phyloP scores from a whole-genome alignment of 1,284 basidiomycete species.

The Cryptococcus sp. region DNA sequence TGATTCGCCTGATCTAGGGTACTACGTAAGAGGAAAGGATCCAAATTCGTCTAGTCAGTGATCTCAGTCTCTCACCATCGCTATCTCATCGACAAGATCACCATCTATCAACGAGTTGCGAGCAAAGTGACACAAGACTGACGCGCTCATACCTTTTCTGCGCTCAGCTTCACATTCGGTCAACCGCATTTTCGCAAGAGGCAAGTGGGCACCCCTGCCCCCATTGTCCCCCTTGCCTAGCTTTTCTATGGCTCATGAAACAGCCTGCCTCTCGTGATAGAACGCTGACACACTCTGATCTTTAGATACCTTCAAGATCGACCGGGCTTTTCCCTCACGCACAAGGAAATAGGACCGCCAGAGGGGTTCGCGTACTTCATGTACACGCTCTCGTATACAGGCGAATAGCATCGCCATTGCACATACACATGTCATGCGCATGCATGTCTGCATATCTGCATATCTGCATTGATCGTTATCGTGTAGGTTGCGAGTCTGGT shows the following conservation, averaged over 20 bases:
- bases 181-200: slow-evolving; percentile 85
- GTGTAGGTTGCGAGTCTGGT: too few relatives aligned
- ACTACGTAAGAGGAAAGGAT: slow-evolving; percentile 60
- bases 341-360: slow-evolving; percentile 53
- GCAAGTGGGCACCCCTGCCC: too few relatives aligned
- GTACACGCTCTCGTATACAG: slow-evolving; percentile 59
- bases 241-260: too few relatives aligned
- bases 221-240: too few relatives aligned
- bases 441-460: too few relatives aligned
- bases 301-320: slow-evolving; percentile 36
- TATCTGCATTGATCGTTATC: too few relatives aligned
- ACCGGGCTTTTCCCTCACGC: slow-evolving; percentile 36
- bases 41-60: slow-evolving; percentile 68
- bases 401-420: neutral
- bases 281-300: neutral
- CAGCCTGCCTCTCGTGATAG: neutral
- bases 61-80: neutral
- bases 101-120: too few relatives aligned
- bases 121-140: neutral
- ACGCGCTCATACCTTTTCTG: neutral
- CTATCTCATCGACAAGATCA: neutral
- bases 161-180: slow-evolving; percentile 70
- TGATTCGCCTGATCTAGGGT: slow-evolving; percentile 57
- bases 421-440: too few relatives aligned
- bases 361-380: slow-evolving; percentile 85